Evolutionary conservation across 2,329 filamentous ascomycete genomes (phyloP), one percentile per base, ranked within the genome.

Genomic region (Teratosphaeria pseudoeucalypti): DNA sequence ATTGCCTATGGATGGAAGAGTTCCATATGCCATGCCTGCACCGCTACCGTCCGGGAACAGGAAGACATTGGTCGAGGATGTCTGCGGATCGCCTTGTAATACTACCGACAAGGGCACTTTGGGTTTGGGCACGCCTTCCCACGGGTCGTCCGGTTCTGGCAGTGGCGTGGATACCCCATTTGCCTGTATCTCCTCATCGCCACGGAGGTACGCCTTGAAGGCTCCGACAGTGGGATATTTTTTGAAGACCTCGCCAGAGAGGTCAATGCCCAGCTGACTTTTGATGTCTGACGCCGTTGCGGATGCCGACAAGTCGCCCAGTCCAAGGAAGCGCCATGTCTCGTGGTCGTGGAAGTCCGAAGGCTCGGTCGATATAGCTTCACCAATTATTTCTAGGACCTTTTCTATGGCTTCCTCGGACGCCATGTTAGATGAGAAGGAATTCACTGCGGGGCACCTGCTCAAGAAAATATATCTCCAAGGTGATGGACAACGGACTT

Each of bases 31-130:
- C 1, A 72, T 72, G 1, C 76, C 76, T 10, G 76, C 77, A 14
- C 79, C 79, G 57, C 71, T 70, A 12, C 79, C 79, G 63, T 81
- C 79, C 5, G 79, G 79, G 58, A 81, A 72, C 10, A 70, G 62
- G 54, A 67, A 70, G 10, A 69, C 60, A 7, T 62, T 57, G 19
- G 49, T 64, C n/a, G 34, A 54, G 2, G 67, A 55, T 12, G 47
- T 62, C 11, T 58, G 58, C 14, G 65, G 62, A n/a, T 62, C 56
- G 37, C 66, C 65, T 61, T 70, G 67, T 3, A 70, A 58, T 2
- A 67, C 58, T 7, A 68, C 58, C 3, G 66, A 67, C 3, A 71
- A 58, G 7, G 69, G 68, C 1, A 70, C 65, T 62, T 68, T 71
- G 6, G 69, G 67, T 59, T 70, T 71, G 2, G 69, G 66, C 4